Percentiles rank a stretch among this genome's conserved stretches.
Conservation (phyloP, 805 yeast species). For the Trichomonascus vanleenenianus region DNA sequence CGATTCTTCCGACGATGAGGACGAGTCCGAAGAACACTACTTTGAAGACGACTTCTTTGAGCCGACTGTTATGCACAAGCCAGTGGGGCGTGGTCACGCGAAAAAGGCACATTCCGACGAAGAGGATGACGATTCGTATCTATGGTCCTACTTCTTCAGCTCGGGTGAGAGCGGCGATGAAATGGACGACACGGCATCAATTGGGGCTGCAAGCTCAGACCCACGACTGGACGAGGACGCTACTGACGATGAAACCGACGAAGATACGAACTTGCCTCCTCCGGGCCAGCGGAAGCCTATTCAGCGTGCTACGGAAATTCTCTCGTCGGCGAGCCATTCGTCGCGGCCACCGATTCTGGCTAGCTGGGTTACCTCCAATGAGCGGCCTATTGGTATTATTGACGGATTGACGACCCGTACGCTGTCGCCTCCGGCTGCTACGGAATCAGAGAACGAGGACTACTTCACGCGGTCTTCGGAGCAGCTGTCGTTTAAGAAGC, state of each 20-base stretch:
- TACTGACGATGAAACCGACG: constrained; percentile 91
- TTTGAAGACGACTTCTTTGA: constrained; percentile 23
- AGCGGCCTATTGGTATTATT: constrained; percentile 83
- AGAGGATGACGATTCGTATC: constrained; percentile 60
- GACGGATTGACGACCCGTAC: constrained; percentile 91
- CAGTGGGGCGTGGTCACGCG: not conserved
- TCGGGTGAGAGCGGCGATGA: constrained; percentile 30
- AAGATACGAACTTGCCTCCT: constrained; percentile 75
- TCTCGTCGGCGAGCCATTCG: constrained; percentile 79
- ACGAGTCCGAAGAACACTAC: constrained; percentile 19
- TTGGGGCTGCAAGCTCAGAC: constrained; percentile 11
- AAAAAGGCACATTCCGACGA: constrained; percentile 16
- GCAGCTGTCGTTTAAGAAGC: too few species aligned
- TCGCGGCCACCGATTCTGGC: constrained; percentile 89
- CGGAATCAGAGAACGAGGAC: constrained; percentile 6
- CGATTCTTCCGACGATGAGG: constrained; percentile 25
- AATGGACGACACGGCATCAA: constrained; percentile 13
- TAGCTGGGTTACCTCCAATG: constrained; percentile 74
- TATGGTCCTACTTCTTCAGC: constrained; percentile 68
- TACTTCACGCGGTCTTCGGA: not conserved
- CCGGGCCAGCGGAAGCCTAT: constrained; percentile 57
- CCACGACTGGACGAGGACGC: constrained; percentile 15
- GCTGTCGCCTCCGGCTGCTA: constrained; percentile 41
- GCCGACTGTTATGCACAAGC: constrained; percentile 10
- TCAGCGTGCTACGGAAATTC: constrained; percentile 80